A percentile compares a stretch with the other conserved stretches of the same genome.
Evolutionary conservation across 1,284 basidiomycete species (phyloP).

Genomic region (Ceratorhiza oryzae-sativae): DNA sequence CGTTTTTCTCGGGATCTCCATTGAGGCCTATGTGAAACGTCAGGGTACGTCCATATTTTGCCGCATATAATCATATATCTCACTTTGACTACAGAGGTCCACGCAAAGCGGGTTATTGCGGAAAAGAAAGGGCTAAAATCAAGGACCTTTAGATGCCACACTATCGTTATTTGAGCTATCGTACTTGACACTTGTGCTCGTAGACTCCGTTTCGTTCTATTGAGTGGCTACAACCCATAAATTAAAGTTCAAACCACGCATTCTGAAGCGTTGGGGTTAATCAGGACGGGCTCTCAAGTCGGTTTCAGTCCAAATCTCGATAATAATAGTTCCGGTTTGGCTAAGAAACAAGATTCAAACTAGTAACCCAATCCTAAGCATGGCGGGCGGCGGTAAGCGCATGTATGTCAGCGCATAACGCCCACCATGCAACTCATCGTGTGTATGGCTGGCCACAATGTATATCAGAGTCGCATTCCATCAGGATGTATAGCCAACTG

Average conservation of each 20-base stretch:
- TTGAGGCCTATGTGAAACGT: constrained; percentile 90
- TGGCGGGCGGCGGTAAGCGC: too few relatives aligned
- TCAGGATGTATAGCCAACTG: too few relatives aligned
- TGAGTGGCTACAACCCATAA: not conserved
- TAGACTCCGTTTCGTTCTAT: not conserved
- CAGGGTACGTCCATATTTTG: constrained; percentile 62
- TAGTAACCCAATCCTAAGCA: too few relatives aligned
- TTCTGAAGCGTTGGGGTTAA: too few relatives aligned
- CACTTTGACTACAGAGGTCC: constrained; percentile 62
- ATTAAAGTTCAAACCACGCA: not conserved
- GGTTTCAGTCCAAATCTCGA: too few relatives aligned
- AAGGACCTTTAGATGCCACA: constrained; percentile 66
- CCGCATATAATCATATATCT: not conserved
- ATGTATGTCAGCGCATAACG: too few relatives aligned
- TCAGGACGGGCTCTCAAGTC: too few relatives aligned
- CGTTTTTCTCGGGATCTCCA: constrained; percentile 92
- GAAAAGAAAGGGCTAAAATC: constrained; percentile 83
- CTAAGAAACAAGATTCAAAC: not conserved
- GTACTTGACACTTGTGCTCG: not conserved
- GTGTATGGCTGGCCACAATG: too few relatives aligned
- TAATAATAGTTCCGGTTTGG: constrained; percentile 7
- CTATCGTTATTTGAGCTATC: not conserved
- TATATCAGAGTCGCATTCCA: too few relatives aligned
- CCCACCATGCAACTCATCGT: too few relatives aligned
- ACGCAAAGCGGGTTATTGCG: constrained; percentile 76